Percentiles rank a stretch among this genome's conserved stretches.
phyloP scores from a whole-genome alignment of 2,329 filamentous ascomycete genomes.

The Pseudocercospora vitis region DNA sequence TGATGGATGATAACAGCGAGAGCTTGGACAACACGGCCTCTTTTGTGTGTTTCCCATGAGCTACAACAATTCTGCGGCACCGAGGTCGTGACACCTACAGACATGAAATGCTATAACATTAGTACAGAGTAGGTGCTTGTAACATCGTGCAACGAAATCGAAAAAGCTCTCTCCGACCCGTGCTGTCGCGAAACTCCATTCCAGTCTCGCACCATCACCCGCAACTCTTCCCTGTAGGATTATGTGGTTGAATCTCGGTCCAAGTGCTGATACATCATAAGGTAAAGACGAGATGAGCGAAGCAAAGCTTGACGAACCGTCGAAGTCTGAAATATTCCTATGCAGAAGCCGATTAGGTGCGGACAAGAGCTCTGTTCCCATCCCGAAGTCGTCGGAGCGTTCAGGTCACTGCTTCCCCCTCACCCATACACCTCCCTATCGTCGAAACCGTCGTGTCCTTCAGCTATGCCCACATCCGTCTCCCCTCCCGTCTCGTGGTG shows the following conservation, averaged over 20 bases:
- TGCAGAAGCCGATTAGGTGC: no score
- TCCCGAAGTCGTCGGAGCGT: background rate
- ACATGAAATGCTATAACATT: background rate
- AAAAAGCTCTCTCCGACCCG: conserved; percentile 11
- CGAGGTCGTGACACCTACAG: background rate
- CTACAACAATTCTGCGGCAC: background rate
- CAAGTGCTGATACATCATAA: conserved; percentile 8
- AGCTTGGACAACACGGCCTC: background rate
- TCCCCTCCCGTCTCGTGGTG: conserved; percentile 2
- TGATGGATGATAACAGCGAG: background rate
- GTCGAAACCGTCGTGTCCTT: background rate
- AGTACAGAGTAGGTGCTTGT: no score
- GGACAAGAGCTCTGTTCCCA: no score
- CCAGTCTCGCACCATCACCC: conserved; percentile 14
- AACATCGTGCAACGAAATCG: background rate
- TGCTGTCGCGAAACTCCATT: conserved; percentile 11
- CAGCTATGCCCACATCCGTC: background rate
- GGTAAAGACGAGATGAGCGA: no score
- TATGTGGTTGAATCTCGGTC: no score
- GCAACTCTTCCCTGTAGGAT: conserved; percentile 15
- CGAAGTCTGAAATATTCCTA: no score
- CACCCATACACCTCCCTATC: background rate
- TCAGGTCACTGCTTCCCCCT: background rate
- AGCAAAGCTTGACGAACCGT: no score
- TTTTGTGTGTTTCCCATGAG: background rate